These are phyloP conservation scores for Discostella stelligera DNA, from an alignment of 352 stramenopile species.

Conservation along the genomic window DNA sequence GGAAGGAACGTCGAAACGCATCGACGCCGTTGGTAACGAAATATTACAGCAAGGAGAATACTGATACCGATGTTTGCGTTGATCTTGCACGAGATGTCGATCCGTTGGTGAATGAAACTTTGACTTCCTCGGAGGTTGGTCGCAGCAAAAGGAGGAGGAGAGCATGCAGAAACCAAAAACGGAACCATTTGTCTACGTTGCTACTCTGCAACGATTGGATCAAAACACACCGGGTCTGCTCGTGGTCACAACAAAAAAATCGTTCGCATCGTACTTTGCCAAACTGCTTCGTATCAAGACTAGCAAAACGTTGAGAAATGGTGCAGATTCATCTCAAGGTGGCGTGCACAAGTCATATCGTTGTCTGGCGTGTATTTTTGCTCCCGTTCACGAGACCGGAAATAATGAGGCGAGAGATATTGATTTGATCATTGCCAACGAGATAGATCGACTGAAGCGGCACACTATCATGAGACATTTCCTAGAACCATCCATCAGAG, in stretches of 20 bases:
- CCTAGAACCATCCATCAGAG: constrained; percentile 65
- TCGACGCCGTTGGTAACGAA: not conserved
- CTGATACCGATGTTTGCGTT: too few relatives aligned
- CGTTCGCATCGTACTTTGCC: constrained; percentile 78
- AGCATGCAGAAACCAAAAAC: constrained; percentile 38
- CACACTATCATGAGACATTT: constrained; percentile 67
- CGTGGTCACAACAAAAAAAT: constrained; percentile 67
- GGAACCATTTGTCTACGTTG: constrained; percentile 56
- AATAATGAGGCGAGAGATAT: not conserved
- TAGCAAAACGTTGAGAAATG: constrained; percentile 25
- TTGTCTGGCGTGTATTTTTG: constrained; percentile 69
- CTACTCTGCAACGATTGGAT: constrained; percentile 70
- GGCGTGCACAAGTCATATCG: constrained; percentile 71
- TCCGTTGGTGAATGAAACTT: not conserved
- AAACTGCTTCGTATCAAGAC: constrained; percentile 72
- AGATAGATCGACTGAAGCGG: constrained; percentile 46
- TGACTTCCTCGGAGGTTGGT: constrained; percentile 2
- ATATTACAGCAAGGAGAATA: too few relatives aligned
- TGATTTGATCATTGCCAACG: constrained; percentile 33
- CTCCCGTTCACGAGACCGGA: not conserved
- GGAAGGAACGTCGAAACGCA: constrained; percentile 20
- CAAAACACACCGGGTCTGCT: constrained; percentile 79
- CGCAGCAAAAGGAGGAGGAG: constrained; percentile 10
- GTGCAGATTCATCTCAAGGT: constrained; percentile 21
- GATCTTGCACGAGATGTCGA: not conserved